Conservation (phyloP, 2,329 filamentous ascomycete genomes). For the Aureobasidium pullulans region DNA sequence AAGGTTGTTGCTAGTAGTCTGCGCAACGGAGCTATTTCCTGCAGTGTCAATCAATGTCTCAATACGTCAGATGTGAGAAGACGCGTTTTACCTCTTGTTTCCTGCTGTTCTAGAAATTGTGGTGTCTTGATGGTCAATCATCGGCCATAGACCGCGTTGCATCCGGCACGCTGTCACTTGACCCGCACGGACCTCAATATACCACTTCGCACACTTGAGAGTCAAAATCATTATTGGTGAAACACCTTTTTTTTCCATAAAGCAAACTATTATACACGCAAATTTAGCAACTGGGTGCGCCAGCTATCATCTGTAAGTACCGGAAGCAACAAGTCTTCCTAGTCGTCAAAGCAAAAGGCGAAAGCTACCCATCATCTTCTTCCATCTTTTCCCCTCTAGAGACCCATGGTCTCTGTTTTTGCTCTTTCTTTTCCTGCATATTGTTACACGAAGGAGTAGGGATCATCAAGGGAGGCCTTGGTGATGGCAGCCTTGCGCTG, state of each 20-base stretch:
- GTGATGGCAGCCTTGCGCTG: slow-evolving; percentile 6
- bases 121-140: neutral
- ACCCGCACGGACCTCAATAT: neutral
- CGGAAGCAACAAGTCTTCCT: too few species aligned
- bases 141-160: neutral
- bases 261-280: too few species aligned
- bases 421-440: too few species aligned
- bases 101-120: neutral
- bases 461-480: neutral
- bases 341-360: too few species aligned
- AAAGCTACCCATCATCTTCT: too few species aligned
- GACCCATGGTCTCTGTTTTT: too few species aligned
- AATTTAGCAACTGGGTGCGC: too few species aligned
- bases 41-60: neutral
- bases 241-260: too few species aligned
- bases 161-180: slow-evolving; percentile 1
- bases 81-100: neutral
- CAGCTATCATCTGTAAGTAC: too few species aligned
- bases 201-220: neutral
- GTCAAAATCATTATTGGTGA: neutral
- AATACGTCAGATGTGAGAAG: neutral
- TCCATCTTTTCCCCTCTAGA: too few species aligned
- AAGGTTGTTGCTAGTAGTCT: neutral
- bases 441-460: too few species aligned
- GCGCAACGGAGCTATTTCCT: neutral